phyloP scores from a whole-genome alignment of 2,329 filamentous ascomycete species.

The Exophiala sideris region DNA sequence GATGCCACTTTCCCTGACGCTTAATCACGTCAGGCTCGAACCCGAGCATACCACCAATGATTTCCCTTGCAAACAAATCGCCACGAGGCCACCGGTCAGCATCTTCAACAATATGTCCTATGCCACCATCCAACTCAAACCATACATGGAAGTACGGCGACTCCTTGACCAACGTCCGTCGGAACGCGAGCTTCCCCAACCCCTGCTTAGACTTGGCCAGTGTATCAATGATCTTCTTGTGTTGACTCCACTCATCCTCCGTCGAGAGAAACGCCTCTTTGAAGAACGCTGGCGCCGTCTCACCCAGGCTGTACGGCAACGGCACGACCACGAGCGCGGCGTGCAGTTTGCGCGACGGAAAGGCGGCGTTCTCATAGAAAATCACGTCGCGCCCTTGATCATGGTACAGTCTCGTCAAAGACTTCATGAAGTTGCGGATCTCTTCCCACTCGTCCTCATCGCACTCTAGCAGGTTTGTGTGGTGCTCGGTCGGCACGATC shows the following conservation, averaged over 20 bases:
- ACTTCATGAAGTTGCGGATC: slow-evolving; percentile 98
- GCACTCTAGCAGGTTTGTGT: slow-evolving; percentile 88
- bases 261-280: slow-evolving; percentile 83
- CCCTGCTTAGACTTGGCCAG: slow-evolving; percentile 53
- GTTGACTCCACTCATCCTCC: slow-evolving; percentile 94
- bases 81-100: slow-evolving; percentile 79
- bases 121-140: slow-evolving; percentile 86
- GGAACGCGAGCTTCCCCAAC: slow-evolving; percentile 76
- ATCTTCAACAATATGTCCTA: slow-evolving; percentile 92
- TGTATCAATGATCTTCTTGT: slow-evolving; percentile 92
- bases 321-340: slow-evolving; percentile 83
- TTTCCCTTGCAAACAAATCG: slow-evolving; percentile 87
- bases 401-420: slow-evolving; percentile 88
- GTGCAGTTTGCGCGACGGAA: slow-evolving; percentile 73
- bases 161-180: slow-evolving; percentile 80
- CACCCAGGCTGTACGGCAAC: slow-evolving; percentile 85
- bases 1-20: slow-evolving; percentile 81
- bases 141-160: slow-evolving; percentile 98
- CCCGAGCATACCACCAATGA: slow-evolving; percentile 89
- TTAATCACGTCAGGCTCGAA: slow-evolving; percentile 77
- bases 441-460: slow-evolving; percentile 99
- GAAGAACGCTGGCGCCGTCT: slow-evolving; percentile 91
- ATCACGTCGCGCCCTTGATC: slow-evolving; percentile 87
- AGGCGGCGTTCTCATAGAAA: slow-evolving; percentile 95
- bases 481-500: slow-evolving; percentile 85